phyloP scores from a whole-genome alignment of 148 eudicot genomes.

The Talinum fruticosum region DNA sequence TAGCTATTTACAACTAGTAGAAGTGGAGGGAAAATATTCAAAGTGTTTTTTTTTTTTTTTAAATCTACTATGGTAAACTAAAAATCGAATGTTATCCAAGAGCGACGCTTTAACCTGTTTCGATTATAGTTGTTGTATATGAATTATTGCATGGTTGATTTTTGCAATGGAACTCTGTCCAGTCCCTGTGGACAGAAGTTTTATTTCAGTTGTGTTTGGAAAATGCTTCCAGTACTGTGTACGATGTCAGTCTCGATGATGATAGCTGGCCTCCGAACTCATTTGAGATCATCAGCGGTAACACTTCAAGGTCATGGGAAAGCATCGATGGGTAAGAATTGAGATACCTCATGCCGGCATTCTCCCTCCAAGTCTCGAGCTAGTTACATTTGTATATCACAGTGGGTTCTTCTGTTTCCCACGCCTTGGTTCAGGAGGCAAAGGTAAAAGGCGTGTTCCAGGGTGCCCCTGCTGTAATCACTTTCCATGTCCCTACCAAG shows the following conservation, averaged over 20 bases:
- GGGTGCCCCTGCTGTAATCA: slow-evolving; percentile 55
- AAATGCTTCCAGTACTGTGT: slow-evolving; percentile 40
- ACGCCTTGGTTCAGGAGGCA: slow-evolving; percentile 53
- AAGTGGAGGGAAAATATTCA: too few relatives aligned
- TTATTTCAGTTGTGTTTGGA: neutral
- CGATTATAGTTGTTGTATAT: too few relatives aligned
- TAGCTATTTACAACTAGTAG: too few relatives aligned
- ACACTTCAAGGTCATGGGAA: slow-evolving; percentile 60
- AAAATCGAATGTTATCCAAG: too few relatives aligned
- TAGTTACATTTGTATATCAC: slow-evolving; percentile 14
- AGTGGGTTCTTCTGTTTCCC: slow-evolving; percentile 57
- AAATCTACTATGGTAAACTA: too few relatives aligned
- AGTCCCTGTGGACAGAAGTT: neutral
- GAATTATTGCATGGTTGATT: too few relatives aligned
- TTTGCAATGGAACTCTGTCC: neutral
- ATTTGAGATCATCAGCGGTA: slow-evolving; percentile 49
- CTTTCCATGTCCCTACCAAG: slow-evolving; percentile 47
- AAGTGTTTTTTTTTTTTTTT: too few relatives aligned
- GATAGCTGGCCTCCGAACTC: slow-evolving; percentile 48
- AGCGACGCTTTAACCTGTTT: too few relatives aligned
- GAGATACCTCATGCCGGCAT: too few relatives aligned
- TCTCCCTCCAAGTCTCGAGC: too few relatives aligned
- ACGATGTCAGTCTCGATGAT: slow-evolving; percentile 53
- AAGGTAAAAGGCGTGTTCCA: slow-evolving; percentile 41
- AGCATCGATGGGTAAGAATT: slow-evolving; percentile 51